These are phyloP conservation scores for Aspergillus sparsus DNA, from an alignment of 495 filamentous ascomycete genomes.

Conservation along the genomic window DNA sequence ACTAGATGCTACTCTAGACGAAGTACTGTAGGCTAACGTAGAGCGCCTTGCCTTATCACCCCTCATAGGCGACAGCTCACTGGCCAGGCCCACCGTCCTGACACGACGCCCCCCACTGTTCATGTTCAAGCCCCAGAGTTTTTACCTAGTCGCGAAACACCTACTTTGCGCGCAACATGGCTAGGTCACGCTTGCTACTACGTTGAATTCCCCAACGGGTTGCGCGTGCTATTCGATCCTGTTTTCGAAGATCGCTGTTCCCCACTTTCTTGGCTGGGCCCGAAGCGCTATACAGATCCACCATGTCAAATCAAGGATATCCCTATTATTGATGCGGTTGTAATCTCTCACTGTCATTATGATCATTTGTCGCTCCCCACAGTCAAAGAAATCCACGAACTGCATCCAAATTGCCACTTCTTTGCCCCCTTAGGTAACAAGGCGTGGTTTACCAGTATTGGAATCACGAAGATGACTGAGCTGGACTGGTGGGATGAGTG, in stretches of 20 bases:
- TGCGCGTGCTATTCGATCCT: slow-evolving; percentile 92
- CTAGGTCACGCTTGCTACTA: slow-evolving; percentile 94
- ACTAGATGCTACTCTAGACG: not conserved
- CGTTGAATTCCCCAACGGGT: slow-evolving; percentile 84
- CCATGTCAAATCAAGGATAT: slow-evolving; percentile 80
- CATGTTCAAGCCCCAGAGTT: slow-evolving; percentile 70
- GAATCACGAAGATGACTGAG: slow-evolving; percentile 76
- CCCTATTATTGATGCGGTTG: slow-evolving; percentile 80
- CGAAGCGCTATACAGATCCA: slow-evolving; percentile 77
- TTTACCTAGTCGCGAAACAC: slow-evolving; percentile 57
- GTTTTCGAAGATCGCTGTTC: slow-evolving; percentile 89
- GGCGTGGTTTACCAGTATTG: slow-evolving; percentile 73
- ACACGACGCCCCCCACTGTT: slow-evolving; percentile 67
- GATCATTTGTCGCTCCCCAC: slow-evolving; percentile 84
- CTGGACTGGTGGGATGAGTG: slow-evolving; percentile 95
- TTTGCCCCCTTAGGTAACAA: slow-evolving; percentile 89
- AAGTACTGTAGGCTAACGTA: not conserved
- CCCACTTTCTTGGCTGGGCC: slow-evolving; percentile 69
- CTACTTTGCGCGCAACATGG: slow-evolving; percentile 84
- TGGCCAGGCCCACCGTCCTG: slow-evolving; percentile 60
- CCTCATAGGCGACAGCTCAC: slow-evolving; percentile 52
- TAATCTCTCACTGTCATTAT: slow-evolving; percentile 94
- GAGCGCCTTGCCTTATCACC: not conserved
- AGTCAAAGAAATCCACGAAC: slow-evolving; percentile 66
- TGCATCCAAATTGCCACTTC: slow-evolving; percentile 80